Evolutionary conservation across 371 early-diverging fungal genomes (phyloP).

Genomic region (Nematocida homosporus): DNA sequence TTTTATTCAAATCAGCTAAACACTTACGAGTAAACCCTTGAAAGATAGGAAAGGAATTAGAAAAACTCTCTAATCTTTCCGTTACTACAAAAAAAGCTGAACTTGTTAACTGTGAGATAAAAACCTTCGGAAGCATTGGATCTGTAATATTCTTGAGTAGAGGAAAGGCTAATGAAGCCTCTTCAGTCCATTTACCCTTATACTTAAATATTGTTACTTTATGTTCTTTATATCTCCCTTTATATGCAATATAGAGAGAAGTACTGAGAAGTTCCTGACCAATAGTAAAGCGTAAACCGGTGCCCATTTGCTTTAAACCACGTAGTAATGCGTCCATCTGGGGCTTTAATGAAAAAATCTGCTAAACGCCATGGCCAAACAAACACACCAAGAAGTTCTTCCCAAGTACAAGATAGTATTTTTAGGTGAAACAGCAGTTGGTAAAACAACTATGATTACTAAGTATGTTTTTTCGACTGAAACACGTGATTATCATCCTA

Average conservation of each 20-base stretch:
- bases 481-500: constrained; percentile 73
- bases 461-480: constrained; percentile 66
- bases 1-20: neutral
- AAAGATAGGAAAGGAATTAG: neutral
- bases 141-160: constrained; percentile 24
- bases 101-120: neutral
- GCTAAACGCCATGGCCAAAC: constrained; percentile 27
- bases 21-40: neutral
- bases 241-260: neutral
- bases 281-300: constrained; percentile 25
- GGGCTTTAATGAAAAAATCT: constrained; percentile 26
- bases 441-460: constrained; percentile 95
- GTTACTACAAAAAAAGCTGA: constrained; percentile 20
- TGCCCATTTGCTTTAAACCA: constrained; percentile 31
- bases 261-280: constrained; percentile 28
- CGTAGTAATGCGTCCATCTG: constrained; percentile 33
- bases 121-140: neutral
- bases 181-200: constrained; percentile 5
- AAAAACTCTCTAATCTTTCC: neutral
- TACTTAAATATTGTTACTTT: constrained; percentile 44
- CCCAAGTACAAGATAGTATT: constrained; percentile 69
- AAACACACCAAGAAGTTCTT: constrained; percentile 61
- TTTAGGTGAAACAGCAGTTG: constrained; percentile 72
- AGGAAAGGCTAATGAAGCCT: constrained; percentile 23
- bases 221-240: constrained; percentile 33